phyloP scores from a whole-genome alignment of 2,329 filamentous ascomycete genomes.

The Apiospora aurea region DNA sequence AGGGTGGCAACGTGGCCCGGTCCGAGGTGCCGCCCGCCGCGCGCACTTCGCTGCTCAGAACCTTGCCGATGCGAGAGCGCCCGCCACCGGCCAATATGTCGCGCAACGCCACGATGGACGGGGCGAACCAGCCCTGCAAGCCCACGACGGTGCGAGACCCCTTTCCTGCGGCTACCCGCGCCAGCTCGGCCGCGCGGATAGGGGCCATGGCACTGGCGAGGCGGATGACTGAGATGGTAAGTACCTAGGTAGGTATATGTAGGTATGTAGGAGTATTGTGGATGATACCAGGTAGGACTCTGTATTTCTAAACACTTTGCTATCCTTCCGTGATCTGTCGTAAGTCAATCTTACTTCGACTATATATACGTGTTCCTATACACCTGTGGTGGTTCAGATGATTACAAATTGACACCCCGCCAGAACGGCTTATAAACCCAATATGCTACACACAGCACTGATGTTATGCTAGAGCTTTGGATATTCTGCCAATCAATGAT shows the following conservation, averaged over 20 bases:
- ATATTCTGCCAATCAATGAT: neutral
- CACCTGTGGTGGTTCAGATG: neutral
- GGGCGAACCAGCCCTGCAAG: constrained; percentile 55
- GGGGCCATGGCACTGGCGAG: constrained; percentile 47
- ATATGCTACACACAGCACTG: too few species aligned
- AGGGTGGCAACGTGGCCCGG: constrained; percentile 40
- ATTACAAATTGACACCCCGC: neutral
- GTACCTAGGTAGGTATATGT: neutral
- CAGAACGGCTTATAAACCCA: neutral
- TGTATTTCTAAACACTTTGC: neutral
- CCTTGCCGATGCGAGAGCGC: constrained; percentile 50
- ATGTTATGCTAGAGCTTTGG: too few species aligned
- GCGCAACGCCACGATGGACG: constrained; percentile 50
- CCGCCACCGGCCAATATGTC: constrained; percentile 49
- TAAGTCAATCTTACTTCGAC: neutral
- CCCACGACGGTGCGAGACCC: constrained; percentile 53
- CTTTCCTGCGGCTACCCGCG: constrained; percentile 36
- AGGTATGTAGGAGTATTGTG: neutral
- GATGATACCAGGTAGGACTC: neutral
- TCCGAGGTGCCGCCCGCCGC: constrained; percentile 45
- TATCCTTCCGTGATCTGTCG: neutral
- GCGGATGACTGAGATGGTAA: neutral
- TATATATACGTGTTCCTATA: neutral
- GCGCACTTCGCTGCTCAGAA: constrained; percentile 56
- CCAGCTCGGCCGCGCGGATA: constrained; percentile 56